Evolutionary conservation across 169 alveolate genomes (phyloP).

Genomic region (Plasmodium relictum): DNA sequence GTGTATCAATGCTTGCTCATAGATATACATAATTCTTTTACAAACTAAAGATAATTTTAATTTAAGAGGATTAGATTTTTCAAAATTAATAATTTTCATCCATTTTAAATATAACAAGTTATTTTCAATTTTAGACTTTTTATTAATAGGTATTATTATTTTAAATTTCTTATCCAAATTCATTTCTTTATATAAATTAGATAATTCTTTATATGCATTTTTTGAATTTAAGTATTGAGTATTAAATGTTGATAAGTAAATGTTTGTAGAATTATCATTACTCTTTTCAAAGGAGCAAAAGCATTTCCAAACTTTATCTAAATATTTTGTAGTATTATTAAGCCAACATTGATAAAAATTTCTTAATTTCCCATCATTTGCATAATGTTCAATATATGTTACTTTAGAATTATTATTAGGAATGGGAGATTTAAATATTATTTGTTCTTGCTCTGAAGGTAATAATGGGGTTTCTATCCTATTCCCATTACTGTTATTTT

Average conservation of each 20-base stretch:
- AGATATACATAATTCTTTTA: constrained; percentile 81
- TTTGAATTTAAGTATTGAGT: constrained; percentile 54
- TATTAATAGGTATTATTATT: constrained; percentile 79
- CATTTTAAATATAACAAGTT: constrained; percentile 56
- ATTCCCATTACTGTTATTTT: constrained; percentile 34
- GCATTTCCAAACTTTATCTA: constrained; percentile 84
- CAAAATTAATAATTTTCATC: constrained; percentile 83
- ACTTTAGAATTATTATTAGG: constrained; percentile 41
- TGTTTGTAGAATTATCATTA: constrained; percentile 35
- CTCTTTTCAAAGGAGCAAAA: constrained; percentile 78
- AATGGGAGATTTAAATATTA: constrained; percentile 64
- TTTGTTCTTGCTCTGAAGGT: constrained; percentile 83
- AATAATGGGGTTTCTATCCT: constrained; percentile 35
- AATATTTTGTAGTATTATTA: constrained; percentile 82
- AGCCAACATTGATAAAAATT: constrained; percentile 78
- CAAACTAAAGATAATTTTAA: constrained; percentile 44
- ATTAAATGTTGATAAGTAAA: constrained; percentile 40
- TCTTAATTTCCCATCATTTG: constrained; percentile 52
- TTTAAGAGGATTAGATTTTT: constrained; percentile 82
- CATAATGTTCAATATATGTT: constrained; percentile 48
- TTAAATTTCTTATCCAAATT: constrained; percentile 64
- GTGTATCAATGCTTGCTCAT: constrained; percentile 79
- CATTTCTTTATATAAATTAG: constrained; percentile 39
- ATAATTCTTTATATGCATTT: constrained; percentile 71
- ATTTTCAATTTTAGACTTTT: constrained; percentile 67